Evolutionary conservation across 768 basidiomycete species (phyloP), one percentile per base, ranked within the genome.

Genomic region (Lactifluus echinatus): DNA sequence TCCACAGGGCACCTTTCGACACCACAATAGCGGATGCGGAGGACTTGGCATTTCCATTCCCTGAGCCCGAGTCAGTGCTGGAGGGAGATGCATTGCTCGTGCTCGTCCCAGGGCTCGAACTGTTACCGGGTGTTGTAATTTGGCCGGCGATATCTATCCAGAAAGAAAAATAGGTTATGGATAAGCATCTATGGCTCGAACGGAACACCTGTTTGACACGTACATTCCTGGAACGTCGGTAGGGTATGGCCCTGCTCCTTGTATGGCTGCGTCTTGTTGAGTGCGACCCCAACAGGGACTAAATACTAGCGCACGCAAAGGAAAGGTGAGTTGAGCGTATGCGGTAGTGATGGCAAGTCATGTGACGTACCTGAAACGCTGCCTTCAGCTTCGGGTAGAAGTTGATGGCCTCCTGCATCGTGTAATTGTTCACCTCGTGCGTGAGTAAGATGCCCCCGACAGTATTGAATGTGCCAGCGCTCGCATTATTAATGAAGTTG

Each of bases 391-490:
- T 68, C 1, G 70, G 63, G 57, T 82, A 78, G 59, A 69, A 79
- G 50, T 79, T 76, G n/a, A 80, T 63, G 1, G 82, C 83, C 62
- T 79, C 73, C n/a, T 67, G 64, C 83, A 84, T 83, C 4, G 83
- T 84, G 58, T 72, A 82, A 59, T 79, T 80, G 64, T 79, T 79
- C 56, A 83, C 63, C 56, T 84, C 83, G 56, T 84, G 83, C 4
- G 77, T 76, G 53, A 83, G 67, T 49, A 82, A 72, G 57, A 83
- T 80, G 0, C 75, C 73, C 3, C 81, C 81, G 15, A 29, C 29
- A 0, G 6, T 29, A 24, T 58, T 24, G 34, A 63, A 63, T 11
- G 28, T 29, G n/a, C 60, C 63, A 4, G 36, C 11, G 3, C 46
- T 55, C 34, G 15, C 2, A n/a, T 63, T 62, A 28, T 6, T 36